Conservation (phyloP, 2,329 filamentous ascomycete species). For the Cytospora piceae region DNA sequence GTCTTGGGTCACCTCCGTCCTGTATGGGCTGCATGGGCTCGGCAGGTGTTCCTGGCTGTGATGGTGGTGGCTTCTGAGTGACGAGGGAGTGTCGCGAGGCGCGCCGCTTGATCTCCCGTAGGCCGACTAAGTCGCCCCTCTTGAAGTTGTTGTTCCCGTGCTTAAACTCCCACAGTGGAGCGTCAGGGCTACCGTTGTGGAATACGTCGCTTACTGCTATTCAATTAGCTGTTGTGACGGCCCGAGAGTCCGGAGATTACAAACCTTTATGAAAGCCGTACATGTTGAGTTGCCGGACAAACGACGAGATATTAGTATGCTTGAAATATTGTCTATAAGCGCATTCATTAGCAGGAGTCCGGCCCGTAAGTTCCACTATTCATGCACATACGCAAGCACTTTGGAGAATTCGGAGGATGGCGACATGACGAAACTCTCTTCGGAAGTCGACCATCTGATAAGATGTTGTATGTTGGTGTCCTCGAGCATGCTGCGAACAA, state of each 20-base stretch:
- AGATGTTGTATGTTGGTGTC: constrained; percentile 90
- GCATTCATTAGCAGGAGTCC: constrained; percentile 26
- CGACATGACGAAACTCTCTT: constrained; percentile 99
- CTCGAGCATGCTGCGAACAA: constrained; percentile 84
- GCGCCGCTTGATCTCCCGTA: constrained; percentile 93
- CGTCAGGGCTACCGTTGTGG: constrained; percentile 90
- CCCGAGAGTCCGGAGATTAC: constrained; percentile 28
- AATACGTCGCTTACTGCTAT: constrained; percentile 91
- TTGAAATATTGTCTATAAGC: constrained; percentile 89
- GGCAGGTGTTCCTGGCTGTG: constrained; percentile 82
- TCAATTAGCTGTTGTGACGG: constrained; percentile 34
- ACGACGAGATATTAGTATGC: constrained; percentile 98
- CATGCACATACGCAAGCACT: constrained; percentile 81
- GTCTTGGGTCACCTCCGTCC: constrained; percentile 76
- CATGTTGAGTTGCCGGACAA: constrained; percentile 98
- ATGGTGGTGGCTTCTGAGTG: constrained; percentile 76
- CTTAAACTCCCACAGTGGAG: constrained; percentile 97
- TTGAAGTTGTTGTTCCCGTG: constrained; percentile 98
- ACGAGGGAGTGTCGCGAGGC: constrained; percentile 92
- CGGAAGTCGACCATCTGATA: constrained; percentile 92
- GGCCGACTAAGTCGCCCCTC: constrained; percentile 84
- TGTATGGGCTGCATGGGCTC: constrained; percentile 73
- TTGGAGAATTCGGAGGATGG: constrained; percentile 97
- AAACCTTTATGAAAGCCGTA: constrained; percentile 98
- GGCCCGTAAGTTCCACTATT: constrained; percentile 32